Base-by-base conservation (phyloP, 106 monocot genomes). In the Agapanthus africanus region DNA sequence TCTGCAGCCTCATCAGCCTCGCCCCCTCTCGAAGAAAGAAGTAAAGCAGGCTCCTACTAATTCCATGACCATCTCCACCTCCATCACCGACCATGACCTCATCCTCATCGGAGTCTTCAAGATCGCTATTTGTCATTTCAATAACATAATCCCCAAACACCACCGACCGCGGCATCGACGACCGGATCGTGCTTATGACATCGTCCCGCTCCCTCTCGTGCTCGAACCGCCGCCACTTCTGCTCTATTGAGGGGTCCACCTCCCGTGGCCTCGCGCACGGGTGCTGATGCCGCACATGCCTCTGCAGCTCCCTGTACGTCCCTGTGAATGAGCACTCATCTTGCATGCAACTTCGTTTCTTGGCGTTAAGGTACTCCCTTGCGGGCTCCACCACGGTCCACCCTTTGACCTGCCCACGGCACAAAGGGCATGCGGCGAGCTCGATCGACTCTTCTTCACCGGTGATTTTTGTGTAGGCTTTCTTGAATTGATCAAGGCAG, bases 401-500 rank as follows among this genome's bases (percentile, higher is more conserved):
- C 38, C 84, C 84, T 64, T 79, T 84, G 42, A 84, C 80, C 26
- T 77, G 71, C n/a, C 84, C 84, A 31, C 84, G 84, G 34, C 84
- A 84, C 1, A 80, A 69, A 65, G 84, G 84, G 65, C 84, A 84
- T 31, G 84, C 63, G 6, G 83, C 75, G 10, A 80, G 70, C 63
- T 84, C 73, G 14, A 70, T 70, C 21, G 39, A 22, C 56, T 77
- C 80, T 14, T 79, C 60, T 21, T 33, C 18, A 23, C 16, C 25
- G 14, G 4, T 4, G 16, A 66, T 67, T 52, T 83, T 85, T 13
- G 83, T 73, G 39, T 86, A 87, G 25, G 91, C 91, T 65, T 87
- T 91, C 66, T 79, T 91, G 77, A 84, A 91, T 79, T 79, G 87
- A 42, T 86, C 83, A 4, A 91, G 90, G 66, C 90, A 91, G 74